A percentile compares a stretch with the other conserved stretches of the same genome.
Evolutionary conservation across 1,284 basidiomycete species (phyloP).

Genomic region (Fomes fomentarius): DNA sequence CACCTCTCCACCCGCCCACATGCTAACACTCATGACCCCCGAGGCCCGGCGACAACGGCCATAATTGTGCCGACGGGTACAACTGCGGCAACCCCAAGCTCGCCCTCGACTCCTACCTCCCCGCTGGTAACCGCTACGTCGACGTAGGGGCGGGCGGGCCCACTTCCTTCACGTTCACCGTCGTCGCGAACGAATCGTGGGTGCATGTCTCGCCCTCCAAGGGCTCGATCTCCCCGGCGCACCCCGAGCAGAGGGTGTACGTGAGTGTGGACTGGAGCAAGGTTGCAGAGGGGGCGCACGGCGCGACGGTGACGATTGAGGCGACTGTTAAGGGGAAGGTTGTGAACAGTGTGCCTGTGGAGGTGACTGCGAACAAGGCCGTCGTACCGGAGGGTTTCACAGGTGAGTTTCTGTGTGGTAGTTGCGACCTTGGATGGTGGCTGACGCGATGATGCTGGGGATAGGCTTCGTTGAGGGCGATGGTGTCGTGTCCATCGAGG

Average conservation of each 20-base stretch:
- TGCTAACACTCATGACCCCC: neutral
- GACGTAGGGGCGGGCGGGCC: slow-evolving; percentile 68
- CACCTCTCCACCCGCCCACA: too few relatives aligned
- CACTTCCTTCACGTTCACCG: slow-evolving; percentile 57
- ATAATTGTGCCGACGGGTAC: slow-evolving; percentile 54
- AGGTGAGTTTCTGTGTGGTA: slow-evolving; percentile 36
- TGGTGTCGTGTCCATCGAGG: slow-evolving; percentile 67
- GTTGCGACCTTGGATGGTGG: neutral
- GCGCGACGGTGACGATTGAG: slow-evolving; percentile 50
- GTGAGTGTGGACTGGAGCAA: slow-evolving; percentile 64
- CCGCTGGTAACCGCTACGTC: slow-evolving; percentile 55
- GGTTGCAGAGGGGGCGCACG: slow-evolving; percentile 45
- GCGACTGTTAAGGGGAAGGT: slow-evolving; percentile 46
- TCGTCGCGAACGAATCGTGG: slow-evolving; percentile 56
- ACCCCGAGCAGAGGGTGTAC: slow-evolving; percentile 59
- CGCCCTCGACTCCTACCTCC: slow-evolving; percentile 56
- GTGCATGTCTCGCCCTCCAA: slow-evolving; percentile 47
- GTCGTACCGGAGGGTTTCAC: slow-evolving; percentile 47
- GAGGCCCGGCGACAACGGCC: slow-evolving; percentile 65
- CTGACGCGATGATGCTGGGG: neutral
- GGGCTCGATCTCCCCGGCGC: slow-evolving; percentile 52
- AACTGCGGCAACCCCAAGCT: slow-evolving; percentile 54
- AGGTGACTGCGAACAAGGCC: slow-evolving; percentile 43
- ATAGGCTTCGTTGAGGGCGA: slow-evolving; percentile 68
- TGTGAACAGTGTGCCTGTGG: slow-evolving; percentile 39